Base-by-base conservation (phyloP, 495 filamentous ascomycete genomes). In the Penicillium ochrochloron region DNA sequence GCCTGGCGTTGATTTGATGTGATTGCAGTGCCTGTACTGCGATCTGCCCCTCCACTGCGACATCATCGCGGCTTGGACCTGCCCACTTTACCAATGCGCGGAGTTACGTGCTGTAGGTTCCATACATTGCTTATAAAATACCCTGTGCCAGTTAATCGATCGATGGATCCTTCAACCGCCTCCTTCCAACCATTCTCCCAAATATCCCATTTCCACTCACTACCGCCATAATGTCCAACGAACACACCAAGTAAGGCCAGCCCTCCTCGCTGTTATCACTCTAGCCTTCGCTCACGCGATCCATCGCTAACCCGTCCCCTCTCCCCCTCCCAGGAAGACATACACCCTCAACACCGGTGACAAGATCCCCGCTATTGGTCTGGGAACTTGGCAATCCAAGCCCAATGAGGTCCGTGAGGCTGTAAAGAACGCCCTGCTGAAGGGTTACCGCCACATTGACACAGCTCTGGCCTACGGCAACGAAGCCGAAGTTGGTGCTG, bases 391-490 rank as follows among this genome's bases (percentile, higher is more conserved):
- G 92, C 90, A 93, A 67, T 86, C 85, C 53, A 78, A 82, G 69
- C 84, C 84, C 56, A 84, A 83, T 61, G 82, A 89, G 72, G 86
- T 92, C 73, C 80, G 86, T 72, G 76, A 84, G 48, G 91, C 92
- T 42, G 93, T 96, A 58, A 87, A 88, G 75, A 82, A 84, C n/a
- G 93, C 93, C 14, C 80, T 95, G 27, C 80, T 87, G 52, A 84
- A 83, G 44, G 93, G 93, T 61, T 90, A 90, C 75, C 83, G 88
- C 37, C 88, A 90, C 77, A 89, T 90, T 59, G 87, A 90, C 68
- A 88, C 86, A 31, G 93, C 93, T n/a, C 80, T 88, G 59, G 90
- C 88, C 21, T 96, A 96, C 73, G 89, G 88, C 69, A 96, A 96
- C 79, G 93, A 96, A 78, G 77, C 85, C 55, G 91, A 92, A 70